Base-by-base conservation (phyloP, 2,329 filamentous ascomycete species). In the Penicillium sp. region DNA sequence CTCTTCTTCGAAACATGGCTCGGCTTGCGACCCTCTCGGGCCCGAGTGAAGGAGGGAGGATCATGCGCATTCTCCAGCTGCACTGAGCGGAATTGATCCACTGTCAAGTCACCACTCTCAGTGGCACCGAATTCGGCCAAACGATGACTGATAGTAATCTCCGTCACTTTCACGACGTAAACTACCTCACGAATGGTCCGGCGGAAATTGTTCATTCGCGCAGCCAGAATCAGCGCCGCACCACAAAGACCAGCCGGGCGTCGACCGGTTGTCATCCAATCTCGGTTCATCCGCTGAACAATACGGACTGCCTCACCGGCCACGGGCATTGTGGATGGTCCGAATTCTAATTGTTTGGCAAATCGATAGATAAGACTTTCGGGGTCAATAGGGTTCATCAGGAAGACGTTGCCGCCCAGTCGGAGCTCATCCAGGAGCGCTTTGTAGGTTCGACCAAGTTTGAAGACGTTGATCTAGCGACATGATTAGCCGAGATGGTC, bases 151-250 rank as follows among this genome's bases (percentile, higher is more conserved):
- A 98, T 88, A 6, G 93, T 98, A 46, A 88, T 79, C 51, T 94
- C 94, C 28, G 90, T 94, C 35, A 97, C 90, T 62, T 96, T 97
- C 62, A 96, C 91, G 25, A 96, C 87, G 62, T 95, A 97, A n/a
- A 97, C 91, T 7, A 98, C 86, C 67, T 98, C 93, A 19, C 89
- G 81, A 9, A 94, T 82, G 0, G 89, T 95, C 13, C 93, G 83
- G 30, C 91, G 85, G 62, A 94, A 98, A 66, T 97, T 97, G 76
- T 96, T 94, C 85, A 97, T 97, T 36, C 93, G 86, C 7, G 93
- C 91, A 5, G 93, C 93, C 63, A 98, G 84, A 46, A 98, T 86
- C 33, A 98, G 78, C 52, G 90, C 94, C 9, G 93, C 93, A 47
- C 93, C 93, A 63, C 90, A 96, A 39, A 97, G 84, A 51, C 93